Conservation (phyloP, 352 stramenopile species). For the Globisporangium uncinulatum region DNA sequence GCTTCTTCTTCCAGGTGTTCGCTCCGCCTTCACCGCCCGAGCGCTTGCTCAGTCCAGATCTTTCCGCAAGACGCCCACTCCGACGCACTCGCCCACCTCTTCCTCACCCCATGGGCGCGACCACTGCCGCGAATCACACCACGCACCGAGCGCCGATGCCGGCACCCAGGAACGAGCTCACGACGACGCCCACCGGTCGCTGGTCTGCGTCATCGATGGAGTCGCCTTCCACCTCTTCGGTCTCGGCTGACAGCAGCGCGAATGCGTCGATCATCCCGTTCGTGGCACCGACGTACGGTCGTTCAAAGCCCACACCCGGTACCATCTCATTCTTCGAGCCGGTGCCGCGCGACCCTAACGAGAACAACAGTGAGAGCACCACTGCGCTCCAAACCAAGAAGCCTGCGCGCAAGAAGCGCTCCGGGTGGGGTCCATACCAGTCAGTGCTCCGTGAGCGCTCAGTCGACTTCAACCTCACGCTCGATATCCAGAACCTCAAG, state of each 20-base stretch:
- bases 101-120: conserved; percentile 2
- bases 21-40: conserved; percentile 11
- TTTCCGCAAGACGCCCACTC: conserved; percentile 10
- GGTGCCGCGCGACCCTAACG: conserved; percentile 14
- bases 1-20: background rate
- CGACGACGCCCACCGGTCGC: background rate
- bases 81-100: background rate
- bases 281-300: conserved; percentile 2
- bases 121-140: background rate
- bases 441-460: conserved; percentile 23
- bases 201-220: conserved; percentile 2
- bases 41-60: conserved; percentile 24
- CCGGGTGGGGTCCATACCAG: conserved; percentile 14
- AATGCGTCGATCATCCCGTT: conserved; percentile 7
- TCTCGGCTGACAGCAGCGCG: background rate
- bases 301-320: conserved; percentile 1
- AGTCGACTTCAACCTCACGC: conserved; percentile 25
- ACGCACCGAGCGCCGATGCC: background rate
- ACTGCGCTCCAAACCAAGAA: background rate
- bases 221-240: background rate
- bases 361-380: conserved; percentile 4
- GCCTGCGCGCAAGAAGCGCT: conserved; percentile 8
- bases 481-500: conserved; percentile 32
- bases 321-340: conserved; percentile 10
- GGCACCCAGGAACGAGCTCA: background rate